phyloP scores from a whole-genome alignment of 2,329 filamentous ascomycete genomes.

The Aspergillus versicolor region DNA sequence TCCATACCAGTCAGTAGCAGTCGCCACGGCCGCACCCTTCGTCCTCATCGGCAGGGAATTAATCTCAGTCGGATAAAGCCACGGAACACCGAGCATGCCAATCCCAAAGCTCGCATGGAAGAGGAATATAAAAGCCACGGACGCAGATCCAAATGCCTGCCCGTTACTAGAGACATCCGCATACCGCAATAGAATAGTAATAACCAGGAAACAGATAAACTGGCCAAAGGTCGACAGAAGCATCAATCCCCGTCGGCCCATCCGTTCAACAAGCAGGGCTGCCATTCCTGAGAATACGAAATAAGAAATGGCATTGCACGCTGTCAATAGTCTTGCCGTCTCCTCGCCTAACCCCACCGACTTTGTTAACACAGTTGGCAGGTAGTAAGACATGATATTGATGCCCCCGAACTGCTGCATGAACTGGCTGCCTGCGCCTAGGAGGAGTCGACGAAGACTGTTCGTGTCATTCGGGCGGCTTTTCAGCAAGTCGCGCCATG shows the following conservation, averaged over 20 bases:
- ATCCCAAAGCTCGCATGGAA: constrained; percentile 54
- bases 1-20: constrained; percentile 47
- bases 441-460: constrained; percentile 51
- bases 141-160: constrained; percentile 27
- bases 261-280: constrained; percentile 50
- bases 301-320: constrained; percentile 53
- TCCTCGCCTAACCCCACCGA: constrained; percentile 55
- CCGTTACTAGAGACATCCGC: constrained; percentile 16
- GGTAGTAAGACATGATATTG: constrained; percentile 46
- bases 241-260: constrained; percentile 58
- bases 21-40: constrained; percentile 48
- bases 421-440: constrained; percentile 55
- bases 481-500: constrained; percentile 52
- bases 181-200: constrained; percentile 51
- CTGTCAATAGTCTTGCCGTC: constrained; percentile 56
- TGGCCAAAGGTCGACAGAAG: constrained; percentile 54
- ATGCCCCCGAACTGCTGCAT: constrained; percentile 51
- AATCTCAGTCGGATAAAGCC: constrained; percentile 44
- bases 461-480: constrained; percentile 44
- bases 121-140: constrained; percentile 53
- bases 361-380: constrained; percentile 60
- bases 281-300: constrained; percentile 49
- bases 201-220: constrained; percentile 52
- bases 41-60: constrained; percentile 49
- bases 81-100: constrained; percentile 43